Conservation (phyloP, 2,329 filamentous ascomycete species). For the Chrysoporthe austroafricana region DNA sequence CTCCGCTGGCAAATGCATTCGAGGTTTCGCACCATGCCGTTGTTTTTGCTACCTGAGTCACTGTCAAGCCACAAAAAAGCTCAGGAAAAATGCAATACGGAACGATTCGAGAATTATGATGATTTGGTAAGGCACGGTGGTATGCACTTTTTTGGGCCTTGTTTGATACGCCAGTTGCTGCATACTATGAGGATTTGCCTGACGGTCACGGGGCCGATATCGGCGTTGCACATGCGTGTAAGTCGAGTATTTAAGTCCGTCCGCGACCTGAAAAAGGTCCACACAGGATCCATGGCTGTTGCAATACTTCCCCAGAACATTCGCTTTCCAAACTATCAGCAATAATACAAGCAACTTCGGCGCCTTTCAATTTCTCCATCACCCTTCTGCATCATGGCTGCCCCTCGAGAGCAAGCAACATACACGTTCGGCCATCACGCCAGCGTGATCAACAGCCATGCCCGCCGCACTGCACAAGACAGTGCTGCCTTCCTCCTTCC, state of each 20-base stretch:
- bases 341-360: neutral
- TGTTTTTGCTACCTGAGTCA: too few species aligned
- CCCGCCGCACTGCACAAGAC: conserved; percentile 46
- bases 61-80: too few species aligned
- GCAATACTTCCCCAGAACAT: neutral
- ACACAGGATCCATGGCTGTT: neutral
- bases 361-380: neutral
- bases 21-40: too few species aligned
- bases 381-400: conserved; percentile 5
- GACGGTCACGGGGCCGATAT: neutral
- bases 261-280: neutral
- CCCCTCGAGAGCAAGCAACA: conserved; percentile 29
- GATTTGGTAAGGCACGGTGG: too few species aligned
- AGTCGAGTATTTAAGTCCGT: neutral
- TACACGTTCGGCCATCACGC: conserved; percentile 46
- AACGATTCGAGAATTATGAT: too few species aligned
- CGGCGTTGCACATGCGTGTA: neutral
- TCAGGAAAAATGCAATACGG: too few species aligned
- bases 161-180: neutral
- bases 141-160: neutral
- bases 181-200: neutral
- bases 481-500: conserved; percentile 50
- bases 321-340: neutral
- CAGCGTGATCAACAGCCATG: conserved; percentile 43
- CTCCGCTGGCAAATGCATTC: too few species aligned